These are phyloP conservation scores for Stachybotrys chartarum DNA, from an alignment of 2,329 filamentous ascomycete genomes.

Conservation along the genomic window DNA sequence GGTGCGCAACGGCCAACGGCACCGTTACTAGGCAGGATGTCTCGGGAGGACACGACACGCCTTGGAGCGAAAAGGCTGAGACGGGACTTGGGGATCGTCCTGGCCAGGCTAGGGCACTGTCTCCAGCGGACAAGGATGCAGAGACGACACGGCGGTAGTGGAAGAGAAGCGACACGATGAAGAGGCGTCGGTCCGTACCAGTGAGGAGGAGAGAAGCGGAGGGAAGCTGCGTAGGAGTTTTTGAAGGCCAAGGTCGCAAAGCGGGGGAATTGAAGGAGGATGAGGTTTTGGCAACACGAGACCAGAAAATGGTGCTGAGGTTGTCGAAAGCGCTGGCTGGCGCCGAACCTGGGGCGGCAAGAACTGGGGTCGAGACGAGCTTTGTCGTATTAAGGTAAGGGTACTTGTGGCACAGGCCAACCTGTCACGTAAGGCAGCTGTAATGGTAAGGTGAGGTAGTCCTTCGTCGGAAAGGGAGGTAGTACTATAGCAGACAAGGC, in stretches of 20 bases:
- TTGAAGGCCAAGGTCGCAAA: not conserved
- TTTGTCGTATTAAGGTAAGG: not conserved
- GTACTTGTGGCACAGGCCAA: not conserved
- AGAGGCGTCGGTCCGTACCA: not conserved
- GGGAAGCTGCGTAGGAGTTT: not conserved
- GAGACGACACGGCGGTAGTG: not conserved
- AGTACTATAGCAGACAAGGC: not conserved
- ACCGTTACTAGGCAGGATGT: not conserved
- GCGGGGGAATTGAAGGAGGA: not conserved
- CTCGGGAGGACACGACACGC: not conserved
- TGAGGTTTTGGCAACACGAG: slow-evolving; percentile 1
- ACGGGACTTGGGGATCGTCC: not conserved
- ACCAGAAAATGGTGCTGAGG: slow-evolving; percentile 1
- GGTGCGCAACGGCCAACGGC: not conserved
- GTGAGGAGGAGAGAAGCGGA: not conserved
- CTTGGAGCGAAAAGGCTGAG: not conserved
- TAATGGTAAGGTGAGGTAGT: not conserved
- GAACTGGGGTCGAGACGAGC: not conserved
- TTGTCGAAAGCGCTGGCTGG: slow-evolving; percentile 1
- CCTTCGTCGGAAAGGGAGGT: not conserved
- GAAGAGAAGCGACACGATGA: not conserved
- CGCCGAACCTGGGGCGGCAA: not conserved
- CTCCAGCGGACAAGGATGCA: not conserved
- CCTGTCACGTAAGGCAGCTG: not conserved
- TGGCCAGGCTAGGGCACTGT: not conserved